These are phyloP conservation scores for Fraxinus baroniana DNA, from an alignment of 305 asterid genomes.

Conservation along the genomic window DNA sequence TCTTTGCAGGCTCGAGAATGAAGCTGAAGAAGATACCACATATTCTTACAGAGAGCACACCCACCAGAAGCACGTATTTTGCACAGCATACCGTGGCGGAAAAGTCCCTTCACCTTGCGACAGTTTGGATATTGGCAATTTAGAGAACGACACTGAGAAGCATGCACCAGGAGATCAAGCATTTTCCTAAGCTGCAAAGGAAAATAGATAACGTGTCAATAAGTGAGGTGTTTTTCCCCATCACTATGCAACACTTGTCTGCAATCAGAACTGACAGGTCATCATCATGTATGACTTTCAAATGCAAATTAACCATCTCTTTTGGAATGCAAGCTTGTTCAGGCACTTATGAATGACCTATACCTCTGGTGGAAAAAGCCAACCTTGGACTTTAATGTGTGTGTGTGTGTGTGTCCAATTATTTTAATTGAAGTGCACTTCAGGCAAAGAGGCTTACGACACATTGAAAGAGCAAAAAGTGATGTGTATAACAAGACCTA, in stretches of 20 bases:
- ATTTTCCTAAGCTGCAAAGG: conserved; percentile 83
- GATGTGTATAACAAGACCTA: not conserved
- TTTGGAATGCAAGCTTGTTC: conserved; percentile 13
- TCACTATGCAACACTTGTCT: not conserved
- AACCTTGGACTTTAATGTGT: not conserved
- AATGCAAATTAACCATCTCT: not conserved
- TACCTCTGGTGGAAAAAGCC: not conserved
- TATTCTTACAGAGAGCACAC: conserved; percentile 84
- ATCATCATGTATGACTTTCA: not conserved
- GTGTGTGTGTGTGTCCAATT: not conserved
- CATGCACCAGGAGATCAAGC: conserved; percentile 98
- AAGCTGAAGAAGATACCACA: conserved; percentile 98
- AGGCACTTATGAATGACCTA: not conserved
- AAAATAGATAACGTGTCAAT: conserved; percentile 15
- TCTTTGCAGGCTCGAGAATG: conserved; percentile 98
- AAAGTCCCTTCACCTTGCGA: conserved; percentile 96
- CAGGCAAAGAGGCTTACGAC: not conserved
- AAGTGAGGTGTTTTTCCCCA: not conserved
- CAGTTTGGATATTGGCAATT: conserved; percentile 86
- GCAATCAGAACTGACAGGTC: not conserved
- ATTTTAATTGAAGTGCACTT: not conserved
- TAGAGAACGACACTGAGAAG: conserved; percentile 80
- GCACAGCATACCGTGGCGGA: conserved; percentile 92
- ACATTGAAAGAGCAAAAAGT: conserved; percentile 5
- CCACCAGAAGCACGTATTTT: conserved; percentile 87